Evolutionary conservation across 2,329 filamentous ascomycete species (phyloP).

Genomic region (Ilyonectria robusta): DNA sequence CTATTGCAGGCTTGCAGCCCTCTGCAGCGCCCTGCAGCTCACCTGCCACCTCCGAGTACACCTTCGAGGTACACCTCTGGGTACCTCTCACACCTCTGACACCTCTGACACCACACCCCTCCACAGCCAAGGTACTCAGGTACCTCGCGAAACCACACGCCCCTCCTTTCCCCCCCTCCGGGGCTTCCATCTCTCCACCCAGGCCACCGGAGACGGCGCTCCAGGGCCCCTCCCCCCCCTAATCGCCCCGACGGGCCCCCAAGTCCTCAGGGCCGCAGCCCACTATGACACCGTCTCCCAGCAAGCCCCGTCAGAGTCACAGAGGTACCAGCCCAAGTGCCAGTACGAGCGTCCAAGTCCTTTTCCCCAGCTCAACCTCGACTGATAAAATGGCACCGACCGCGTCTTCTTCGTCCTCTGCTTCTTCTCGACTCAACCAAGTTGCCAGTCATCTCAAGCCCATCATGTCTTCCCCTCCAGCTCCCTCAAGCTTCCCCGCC

Average conservation of each 20-base stretch:
- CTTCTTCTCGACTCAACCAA: constrained; percentile 70
- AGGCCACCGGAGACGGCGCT: constrained; percentile 43
- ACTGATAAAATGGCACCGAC: constrained; percentile 48
- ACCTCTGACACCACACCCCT: constrained; percentile 13
- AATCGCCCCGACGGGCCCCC: constrained; percentile 32
- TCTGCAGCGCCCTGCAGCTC: constrained; percentile 17
- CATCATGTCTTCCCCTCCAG: constrained; percentile 56
- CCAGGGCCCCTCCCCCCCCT: constrained; percentile 42
- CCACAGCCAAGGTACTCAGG: constrained; percentile 17
- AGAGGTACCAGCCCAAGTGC: constrained; percentile 32
- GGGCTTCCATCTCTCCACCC: constrained; percentile 35
- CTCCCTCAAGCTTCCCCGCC: constrained; percentile 77
- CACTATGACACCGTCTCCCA: constrained; percentile 51
- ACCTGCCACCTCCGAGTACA: constrained; percentile 25
- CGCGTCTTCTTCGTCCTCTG: constrained; percentile 61
- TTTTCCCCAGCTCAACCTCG: constrained; percentile 42
- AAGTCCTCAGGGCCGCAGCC: constrained; percentile 47
- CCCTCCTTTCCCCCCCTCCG: constrained; percentile 35
- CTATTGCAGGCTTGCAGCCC: constrained; percentile 13
- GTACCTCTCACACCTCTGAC: constrained; percentile 16
- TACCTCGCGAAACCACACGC: constrained; percentile 25
- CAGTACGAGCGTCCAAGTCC: constrained; percentile 21
- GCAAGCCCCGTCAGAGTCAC: constrained; percentile 44
- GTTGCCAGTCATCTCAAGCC: constrained; percentile 81
- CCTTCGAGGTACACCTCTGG: constrained; percentile 7